Base-by-base conservation (phyloP, 2,329 filamentous ascomycete genomes). In the Madurella fahalii region DNA sequence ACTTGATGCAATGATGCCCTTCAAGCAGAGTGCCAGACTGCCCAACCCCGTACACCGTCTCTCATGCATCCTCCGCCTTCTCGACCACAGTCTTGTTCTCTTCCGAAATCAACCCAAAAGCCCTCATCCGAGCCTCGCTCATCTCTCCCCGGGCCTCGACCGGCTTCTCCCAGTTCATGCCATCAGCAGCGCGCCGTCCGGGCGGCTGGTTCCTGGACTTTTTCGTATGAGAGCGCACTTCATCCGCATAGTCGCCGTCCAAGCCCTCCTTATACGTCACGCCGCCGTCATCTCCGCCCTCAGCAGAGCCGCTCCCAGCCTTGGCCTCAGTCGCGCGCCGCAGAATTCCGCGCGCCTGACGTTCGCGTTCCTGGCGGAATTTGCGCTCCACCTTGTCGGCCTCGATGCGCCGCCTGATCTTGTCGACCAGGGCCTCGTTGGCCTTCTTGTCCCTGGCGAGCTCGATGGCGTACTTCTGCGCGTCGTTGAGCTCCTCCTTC, bases 391-490 rank as follows among this genome's bases (percentile, higher is more conserved):
- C 50, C 42, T 52, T 52, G 20, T 52, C 50, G 12, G 50, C 50
- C 50, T 52, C 50, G 18, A 52, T 52, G 9, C 42, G 50, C 11
- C 17, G 13, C 34, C 20, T 46, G 43, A 52, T 41, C 42, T 52
- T 46, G 32, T 40, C 34, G 2, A n/a, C 15, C 32, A 40, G 12
- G 16, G 31, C 43, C 2, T 46, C 42, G 5, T 52, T 52, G 13
- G 25, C 50, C 42, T 47, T 52, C 20, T 52, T 52, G 8, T 52
- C 34, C 42, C 39, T 52, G 13, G 50, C 50, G 15, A 52, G 8
- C 34, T 31, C 41, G 12, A 31, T 2, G 7, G 43, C 42, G 18
- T 52, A 46, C 43, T 46, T 52, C 15, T 52, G 32, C 42, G 32
- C 42, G 12, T 52, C 50, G 1, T 15, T 44, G 9, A 51, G 48